Base-by-base conservation (phyloP, 1,139 yeast genomes). In the Taphrina pruni region DNA sequence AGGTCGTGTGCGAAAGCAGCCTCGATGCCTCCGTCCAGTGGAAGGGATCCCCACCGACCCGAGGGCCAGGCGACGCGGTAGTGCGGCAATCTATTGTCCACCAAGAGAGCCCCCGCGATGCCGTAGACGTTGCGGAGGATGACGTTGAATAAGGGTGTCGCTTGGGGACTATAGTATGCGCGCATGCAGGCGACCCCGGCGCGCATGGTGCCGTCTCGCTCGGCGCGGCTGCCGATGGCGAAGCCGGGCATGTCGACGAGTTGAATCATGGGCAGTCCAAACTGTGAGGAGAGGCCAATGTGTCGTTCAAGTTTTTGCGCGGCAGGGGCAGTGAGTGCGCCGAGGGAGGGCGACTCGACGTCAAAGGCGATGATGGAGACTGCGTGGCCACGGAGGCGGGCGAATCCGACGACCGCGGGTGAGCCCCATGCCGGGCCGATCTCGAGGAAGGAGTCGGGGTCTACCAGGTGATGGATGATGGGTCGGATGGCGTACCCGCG, bases 21-120 rank as follows among this genome's bases (percentile, higher is more conserved):
- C 48, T 64, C 67, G 67, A 64, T 64, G 54, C 67, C 67, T 35
- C 67, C 67, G 32, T 64, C 67, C 35, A 64, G 67, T 26, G 67
- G 67, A 6, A 64, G 52, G 21, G 46, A 26, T 1, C 67, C 67
- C 67, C 67, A 64, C 36, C 55, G 61, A 12, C 67, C 67, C 14
- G 60, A 52, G 8, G 67, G 67, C 67, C 67, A 64, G 38, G 67
- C 60, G 56, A 64, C 39, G 14, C 67, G 61, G 41, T 54, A 64
- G 55, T 64, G 67, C 6, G 67, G 67, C 46, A 64, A 35, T 39
- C 46, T 54, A 61, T 64, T 54, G 61, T 64, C 67, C 21, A 64
- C 67, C 32, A 64, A 26, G 9, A 64, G 55, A 7, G 67, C 67
- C 1, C 67, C 67, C 5, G 67, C 67, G 41, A 64, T 64, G 45